These are phyloP conservation scores for Venturia oleaginea DNA, from an alignment of 2,329 filamentous ascomycete species.

Conservation along the genomic window DNA sequence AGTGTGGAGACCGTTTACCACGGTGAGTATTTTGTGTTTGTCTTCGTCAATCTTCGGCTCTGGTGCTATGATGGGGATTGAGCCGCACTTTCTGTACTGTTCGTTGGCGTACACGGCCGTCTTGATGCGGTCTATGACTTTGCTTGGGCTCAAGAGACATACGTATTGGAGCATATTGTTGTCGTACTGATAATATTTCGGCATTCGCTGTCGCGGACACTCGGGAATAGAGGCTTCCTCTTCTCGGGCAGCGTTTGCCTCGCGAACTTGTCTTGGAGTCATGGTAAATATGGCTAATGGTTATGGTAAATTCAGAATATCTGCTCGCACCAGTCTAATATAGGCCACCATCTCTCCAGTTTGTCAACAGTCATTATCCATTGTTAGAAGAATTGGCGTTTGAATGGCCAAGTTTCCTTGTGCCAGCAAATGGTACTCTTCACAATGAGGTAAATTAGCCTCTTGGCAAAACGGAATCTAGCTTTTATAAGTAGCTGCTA, in stretches of 20 bases:
- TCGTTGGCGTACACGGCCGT: background rate
- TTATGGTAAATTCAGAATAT: background rate
- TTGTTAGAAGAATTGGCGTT: background rate
- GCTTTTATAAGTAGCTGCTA: too few species aligned
- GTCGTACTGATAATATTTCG: background rate
- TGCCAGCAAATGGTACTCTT: background rate
- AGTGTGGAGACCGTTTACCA: background rate
- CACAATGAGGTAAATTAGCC: too few species aligned
- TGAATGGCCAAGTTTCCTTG: background rate
- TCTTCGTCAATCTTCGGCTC: background rate
- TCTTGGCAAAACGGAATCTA: too few species aligned
- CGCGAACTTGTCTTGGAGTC: background rate
- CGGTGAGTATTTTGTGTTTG: background rate
- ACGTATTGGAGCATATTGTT: background rate
- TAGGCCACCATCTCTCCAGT: background rate
- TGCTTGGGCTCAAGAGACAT: background rate
- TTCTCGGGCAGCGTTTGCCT: background rate
- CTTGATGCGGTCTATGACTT: background rate
- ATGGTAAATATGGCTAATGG: background rate
- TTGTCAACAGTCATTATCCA: background rate
- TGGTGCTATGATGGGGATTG: background rate
- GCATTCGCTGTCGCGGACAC: background rate
- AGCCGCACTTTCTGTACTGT: background rate
- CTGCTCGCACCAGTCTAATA: background rate
- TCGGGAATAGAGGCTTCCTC: background rate